Base-by-base conservation (phyloP, 2,329 filamentous ascomycete species). In the Chrysoporthe puriensis region DNA sequence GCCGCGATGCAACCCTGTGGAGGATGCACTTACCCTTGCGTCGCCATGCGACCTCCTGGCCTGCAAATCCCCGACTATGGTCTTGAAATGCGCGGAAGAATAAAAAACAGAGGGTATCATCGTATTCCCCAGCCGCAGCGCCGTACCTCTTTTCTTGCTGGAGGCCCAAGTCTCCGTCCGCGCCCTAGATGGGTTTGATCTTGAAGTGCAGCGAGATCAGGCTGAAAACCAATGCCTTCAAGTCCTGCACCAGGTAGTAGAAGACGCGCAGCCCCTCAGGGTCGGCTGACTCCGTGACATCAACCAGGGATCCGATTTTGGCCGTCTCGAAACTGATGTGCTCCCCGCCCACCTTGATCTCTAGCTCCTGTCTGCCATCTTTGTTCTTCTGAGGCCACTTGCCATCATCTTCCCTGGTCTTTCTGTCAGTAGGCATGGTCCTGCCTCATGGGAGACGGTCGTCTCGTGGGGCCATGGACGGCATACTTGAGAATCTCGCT, bases 341-440 rank as follows among this genome's bases (percentile, higher is more conserved):
- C 71, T 99, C 96, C 75, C 91, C 96, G 54, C 95, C 96, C 66
- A 99, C 79, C 61, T 94, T 88, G 68, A 99, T 97, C 80, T 99
- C 96, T 60, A 99, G 85, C 81, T 99, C 96, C 78, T 99, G 96
- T 71, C 95, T 89, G 46, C 96, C 96, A 75, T 99, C 96, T 82
- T 98, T 98, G 83, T 99, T 99, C 87, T 98, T 99, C 79, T 96
- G 93, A 0, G 96, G 96, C 96, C 96, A 99, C 79, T 97, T 97
- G 36, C 90, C 92, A 79, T 99, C 96, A 77, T 99, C 96, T 89
- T 99, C 96, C 83, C 93, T 97, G 73, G 70, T 64, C 11, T 36
- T n/a, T 2, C 32, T 57, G 63, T 64, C 54, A 64, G 63, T 32
- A 5, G 6, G 14, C 14, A 56, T 43, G 21, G 13, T 58, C 36